These are phyloP conservation scores for Ilex asprella DNA, from an alignment of 257 asterid genomes.

Conservation along the genomic window DNA sequence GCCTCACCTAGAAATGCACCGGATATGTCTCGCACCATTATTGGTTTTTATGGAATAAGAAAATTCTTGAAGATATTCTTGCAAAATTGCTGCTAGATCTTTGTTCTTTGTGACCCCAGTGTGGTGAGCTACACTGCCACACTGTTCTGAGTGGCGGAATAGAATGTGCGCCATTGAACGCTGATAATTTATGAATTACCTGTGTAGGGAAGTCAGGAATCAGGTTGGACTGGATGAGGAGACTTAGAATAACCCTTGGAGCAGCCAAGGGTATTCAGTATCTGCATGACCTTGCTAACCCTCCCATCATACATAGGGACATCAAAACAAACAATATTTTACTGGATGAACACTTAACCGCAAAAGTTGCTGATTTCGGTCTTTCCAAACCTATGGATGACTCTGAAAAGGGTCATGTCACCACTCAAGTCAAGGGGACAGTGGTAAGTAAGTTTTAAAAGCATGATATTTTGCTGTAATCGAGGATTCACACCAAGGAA, in stretches of 20 bases:
- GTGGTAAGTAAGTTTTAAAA: conserved; percentile 44
- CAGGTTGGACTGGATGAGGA: conserved; percentile 80
- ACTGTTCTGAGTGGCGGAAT: no score
- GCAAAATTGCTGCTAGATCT: no score
- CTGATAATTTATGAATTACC: neutral
- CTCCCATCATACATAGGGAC: conserved; percentile 93
- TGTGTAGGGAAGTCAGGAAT: conserved; percentile 64
- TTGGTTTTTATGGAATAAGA: no score
- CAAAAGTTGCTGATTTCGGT: conserved; percentile 96
- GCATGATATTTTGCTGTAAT: no score
- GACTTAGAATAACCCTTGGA: conserved; percentile 74
- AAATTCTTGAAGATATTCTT: no score
- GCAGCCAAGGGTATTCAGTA: conserved; percentile 85
- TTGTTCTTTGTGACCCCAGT: no score
- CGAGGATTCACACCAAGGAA: no score
- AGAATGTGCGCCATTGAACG: neutral
- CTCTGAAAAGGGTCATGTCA: conserved; percentile 55
- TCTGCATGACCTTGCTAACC: conserved; percentile 80
- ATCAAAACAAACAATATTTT: conserved; percentile 74
- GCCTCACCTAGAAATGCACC: no score
- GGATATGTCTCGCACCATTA: no score
- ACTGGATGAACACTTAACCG: conserved; percentile 64
- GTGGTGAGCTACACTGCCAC: no score
- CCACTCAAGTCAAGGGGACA: conserved; percentile 98
- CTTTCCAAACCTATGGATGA: conserved; percentile 71